Evolutionary conservation across 2,329 filamentous ascomycete species (phyloP), one percentile per base, ranked within the genome.

Genomic region (Dothidotthia symphoricarpi): DNA sequence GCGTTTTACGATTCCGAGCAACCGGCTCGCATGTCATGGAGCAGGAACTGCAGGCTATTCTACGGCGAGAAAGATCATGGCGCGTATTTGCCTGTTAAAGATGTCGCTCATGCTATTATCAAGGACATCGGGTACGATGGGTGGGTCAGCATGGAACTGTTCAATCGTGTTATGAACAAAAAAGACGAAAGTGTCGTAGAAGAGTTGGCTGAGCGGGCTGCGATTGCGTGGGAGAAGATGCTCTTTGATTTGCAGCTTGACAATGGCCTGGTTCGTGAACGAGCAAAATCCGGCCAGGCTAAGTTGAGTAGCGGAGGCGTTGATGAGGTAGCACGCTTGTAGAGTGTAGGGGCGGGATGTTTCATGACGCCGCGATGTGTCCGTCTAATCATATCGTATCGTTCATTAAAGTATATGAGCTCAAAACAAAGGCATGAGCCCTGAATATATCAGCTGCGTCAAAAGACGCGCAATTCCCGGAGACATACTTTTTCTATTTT

Each of bases 1-100:
- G 60, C 69, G 5, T 84, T 78, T 53, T 76, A 83, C 66, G 69
- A 77, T 7, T 61, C 73, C 0, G 73, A 71, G 4, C 82, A 85
- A 62, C 76, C 75, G 12, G 58, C 77, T 2, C 69, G 82, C 3
- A 90, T 91, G 86, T 86, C 77, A 55, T 91, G 86, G 86, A 86
- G 79, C 25, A 69, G 86, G 13, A 89, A 89, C 59, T 86, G 83
- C 46, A 72, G 86, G 13, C 63, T 85, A 3, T 88, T 85, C 56
- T 80, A 84, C 45, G 81, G 85, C 50, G 69, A 83, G 59, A 66
- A 75, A 58, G 67, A 80, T 3, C 65, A 72, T 2, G 82, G 82
- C 0, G 85, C 77, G 0, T 88, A 88, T 55, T 67, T 90, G 1
- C 86, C 86, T 0, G 74, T 84, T 6, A 68, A 73, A 37, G 73